Base-by-base conservation (phyloP, 495 filamentous ascomycete species). In the Penicillium alfredii region DNA sequence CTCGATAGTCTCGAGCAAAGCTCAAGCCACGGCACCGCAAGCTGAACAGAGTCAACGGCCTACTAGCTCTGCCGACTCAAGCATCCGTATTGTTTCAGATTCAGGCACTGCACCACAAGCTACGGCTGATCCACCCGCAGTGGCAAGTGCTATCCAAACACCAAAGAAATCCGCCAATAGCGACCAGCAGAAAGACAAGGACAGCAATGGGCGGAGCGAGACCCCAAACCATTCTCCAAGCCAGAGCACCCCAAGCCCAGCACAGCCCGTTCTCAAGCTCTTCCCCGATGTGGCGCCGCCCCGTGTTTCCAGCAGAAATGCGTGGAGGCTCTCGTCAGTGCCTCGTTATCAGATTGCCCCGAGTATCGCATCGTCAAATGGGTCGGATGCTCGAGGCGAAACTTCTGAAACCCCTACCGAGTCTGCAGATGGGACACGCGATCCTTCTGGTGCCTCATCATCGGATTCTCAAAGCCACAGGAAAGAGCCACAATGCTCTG, bases 221-320 rank as follows among this genome's bases (percentile, higher is more conserved):
- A 25, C 12, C 40, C 35, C 40, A 24, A 29, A 22, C 8, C 44
- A 40, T 20, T 15, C 32, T 23, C 17, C 41, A n/a, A n/a, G n/a
- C 32, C 45, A 35, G 30, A 49, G 31, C 26, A 26, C 34, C 2
- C 24, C 22, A 27, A 37, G 16, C 22, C 44, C 52, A 1, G 41
- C 53, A n/a, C 47, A 46, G 10, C 56, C 43, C 2, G 36, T 56
- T 0, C 36, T 68, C 35, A 68, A 65, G 26, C 51, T 68, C 9
- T 68, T 68, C 36, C 64, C 64, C 17, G 53, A 62, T 34, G 48
- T 62, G 3, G 44, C 53, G 25, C 53, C 61, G 5, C 53, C 61
- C n/a, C 59, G 60, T 8, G 41, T 53, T 6, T 59, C 61, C 3
- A 64, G 57, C 28, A 60, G 44, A 22, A 49, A 35, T 14, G 55